Conservation (phyloP, 495 filamentous ascomycete species). For the Podospora pseudoanserina region DNA sequence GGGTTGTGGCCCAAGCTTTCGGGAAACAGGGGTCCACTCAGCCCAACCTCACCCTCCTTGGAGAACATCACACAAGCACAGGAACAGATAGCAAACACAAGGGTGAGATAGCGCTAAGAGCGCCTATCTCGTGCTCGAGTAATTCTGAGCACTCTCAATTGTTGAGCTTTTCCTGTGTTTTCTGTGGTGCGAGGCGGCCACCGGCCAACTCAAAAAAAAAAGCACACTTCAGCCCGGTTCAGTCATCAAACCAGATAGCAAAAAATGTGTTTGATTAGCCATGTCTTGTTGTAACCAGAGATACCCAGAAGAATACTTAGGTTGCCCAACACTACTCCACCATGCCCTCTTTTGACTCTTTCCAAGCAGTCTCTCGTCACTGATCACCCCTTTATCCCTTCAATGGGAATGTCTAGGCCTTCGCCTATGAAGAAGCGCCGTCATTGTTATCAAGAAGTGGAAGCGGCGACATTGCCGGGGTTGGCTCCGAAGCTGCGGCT, state of each 20-base stretch:
- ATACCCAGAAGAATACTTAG: conserved; percentile 2
- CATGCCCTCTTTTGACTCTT: not conserved
- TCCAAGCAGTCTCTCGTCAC: not conserved
- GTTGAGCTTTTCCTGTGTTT: too few relatives aligned
- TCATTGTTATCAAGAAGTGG: not conserved
- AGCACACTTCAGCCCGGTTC: too few relatives aligned
- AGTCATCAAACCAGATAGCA: too few relatives aligned
- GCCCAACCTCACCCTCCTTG: not conserved
- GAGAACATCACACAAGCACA: not conserved
- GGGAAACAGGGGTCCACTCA: not conserved
- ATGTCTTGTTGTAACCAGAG: not conserved
- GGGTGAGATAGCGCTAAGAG: too few relatives aligned
- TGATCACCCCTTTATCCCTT: not conserved
- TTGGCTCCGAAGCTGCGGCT: not conserved
- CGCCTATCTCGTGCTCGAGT: too few relatives aligned
- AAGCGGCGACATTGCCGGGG: not conserved
- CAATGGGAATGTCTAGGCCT: not conserved
- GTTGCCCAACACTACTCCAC: not conserved
- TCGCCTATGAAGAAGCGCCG: not conserved
- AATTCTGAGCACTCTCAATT: too few relatives aligned
- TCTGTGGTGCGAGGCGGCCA: too few relatives aligned
- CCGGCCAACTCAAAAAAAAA: too few relatives aligned
- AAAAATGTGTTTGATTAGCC: not conserved
- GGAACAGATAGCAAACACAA: too few relatives aligned
- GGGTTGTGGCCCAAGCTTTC: not conserved